A percentile compares a stretch with the other conserved stretches of the same genome.
Evolutionary conservation across 768 basidiomycete species (phyloP).

Genomic region (Tremella fuciformis): DNA sequence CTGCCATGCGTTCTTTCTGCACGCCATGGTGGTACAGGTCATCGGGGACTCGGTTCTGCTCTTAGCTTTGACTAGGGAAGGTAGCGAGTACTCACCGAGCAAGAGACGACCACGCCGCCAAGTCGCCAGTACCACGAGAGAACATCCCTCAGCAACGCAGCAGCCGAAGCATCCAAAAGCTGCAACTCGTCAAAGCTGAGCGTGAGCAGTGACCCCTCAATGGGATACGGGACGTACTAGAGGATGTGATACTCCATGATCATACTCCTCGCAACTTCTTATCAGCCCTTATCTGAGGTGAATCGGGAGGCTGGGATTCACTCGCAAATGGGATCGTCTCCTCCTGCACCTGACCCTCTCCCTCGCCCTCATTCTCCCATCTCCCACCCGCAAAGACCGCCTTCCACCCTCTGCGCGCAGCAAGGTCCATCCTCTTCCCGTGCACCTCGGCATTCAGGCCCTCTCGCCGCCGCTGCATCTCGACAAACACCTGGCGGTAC

Average conservation of each 20-base stretch:
- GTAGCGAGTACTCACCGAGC: conserved; percentile 36
- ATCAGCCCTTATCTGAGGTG: conserved; percentile 11
- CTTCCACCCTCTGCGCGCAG: conserved; percentile 38
- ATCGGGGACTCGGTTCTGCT: conserved; percentile 59
- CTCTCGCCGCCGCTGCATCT: conserved; percentile 53
- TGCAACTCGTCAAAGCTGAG: conserved; percentile 61
- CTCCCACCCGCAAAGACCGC: conserved; percentile 50
- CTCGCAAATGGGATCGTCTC: conserved; percentile 50
- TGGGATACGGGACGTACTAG: conserved; percentile 30
- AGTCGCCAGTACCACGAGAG: conserved; percentile 65
- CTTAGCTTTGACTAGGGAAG: conserved; percentile 46
- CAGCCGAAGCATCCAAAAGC: conserved; percentile 62
- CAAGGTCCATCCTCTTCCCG: conserved; percentile 43
- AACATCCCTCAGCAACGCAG: conserved; percentile 54
- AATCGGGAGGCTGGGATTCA: conserved; percentile 19
- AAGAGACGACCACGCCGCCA: conserved; percentile 59
- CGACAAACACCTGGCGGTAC: conserved; percentile 60
- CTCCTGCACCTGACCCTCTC: conserved; percentile 45
- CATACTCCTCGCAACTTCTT: conserved; percentile 46
- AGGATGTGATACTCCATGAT: conserved; percentile 48
- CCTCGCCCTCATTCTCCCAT: conserved; percentile 45
- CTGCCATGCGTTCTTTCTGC: conserved; percentile 60
- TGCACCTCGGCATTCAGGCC: conserved; percentile 12
- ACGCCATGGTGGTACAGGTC: conserved; percentile 63
- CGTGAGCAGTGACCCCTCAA: conserved; percentile 24